These are phyloP conservation scores for Daedaleopsis nitida DNA, from an alignment of 768 basidiomycete genomes.

Conservation along the genomic window DNA sequence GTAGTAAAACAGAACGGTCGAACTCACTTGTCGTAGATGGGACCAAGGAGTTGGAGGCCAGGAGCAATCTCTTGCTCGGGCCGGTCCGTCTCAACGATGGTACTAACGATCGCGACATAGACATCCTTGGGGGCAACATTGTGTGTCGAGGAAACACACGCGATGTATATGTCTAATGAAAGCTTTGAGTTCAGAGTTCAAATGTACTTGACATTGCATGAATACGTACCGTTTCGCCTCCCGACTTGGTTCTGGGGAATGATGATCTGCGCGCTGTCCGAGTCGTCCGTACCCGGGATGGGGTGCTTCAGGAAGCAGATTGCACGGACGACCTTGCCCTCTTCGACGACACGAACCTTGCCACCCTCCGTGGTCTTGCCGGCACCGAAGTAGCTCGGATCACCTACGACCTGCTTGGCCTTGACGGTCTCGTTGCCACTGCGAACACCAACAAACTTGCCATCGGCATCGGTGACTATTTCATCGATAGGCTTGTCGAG, in stretches of 20 bases:
- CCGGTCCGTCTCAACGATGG: conserved; percentile 91
- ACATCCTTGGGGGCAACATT: conserved; percentile 96
- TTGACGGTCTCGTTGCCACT: conserved; percentile 90
- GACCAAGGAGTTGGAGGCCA: conserved; percentile 87
- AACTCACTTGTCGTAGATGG: conserved; percentile 90
- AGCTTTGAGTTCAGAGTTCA: not conserved
- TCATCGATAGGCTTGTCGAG: conserved; percentile 93
- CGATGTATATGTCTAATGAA: conserved; percentile 91
- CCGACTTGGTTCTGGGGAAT: conserved; percentile 98
- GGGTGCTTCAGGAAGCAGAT: conserved; percentile 99
- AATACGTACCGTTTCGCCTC: conserved; percentile 79
- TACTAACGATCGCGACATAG: conserved; percentile 97
- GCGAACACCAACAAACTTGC: conserved; percentile 92
- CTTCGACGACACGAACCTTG: conserved; percentile 87
- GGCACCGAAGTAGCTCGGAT: conserved; percentile 95
- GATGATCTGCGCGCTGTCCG: conserved; percentile 95
- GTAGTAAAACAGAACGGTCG: not conserved
- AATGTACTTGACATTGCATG: not conserved
- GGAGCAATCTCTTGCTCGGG: conserved; percentile 94
- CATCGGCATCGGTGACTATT: conserved; percentile 82
- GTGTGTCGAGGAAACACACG: conserved; percentile 95
- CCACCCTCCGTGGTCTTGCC: conserved; percentile 64
- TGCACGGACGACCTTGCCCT: conserved; percentile 92
- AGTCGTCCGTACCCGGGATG: conserved; percentile 94
- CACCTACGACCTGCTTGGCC: conserved; percentile 97